A percentile compares a stretch with the other conserved stretches of the same genome.
Evolutionary conservation across 129 eudicot genomes (phyloP).

Genomic region (Artemisia argyi): DNA sequence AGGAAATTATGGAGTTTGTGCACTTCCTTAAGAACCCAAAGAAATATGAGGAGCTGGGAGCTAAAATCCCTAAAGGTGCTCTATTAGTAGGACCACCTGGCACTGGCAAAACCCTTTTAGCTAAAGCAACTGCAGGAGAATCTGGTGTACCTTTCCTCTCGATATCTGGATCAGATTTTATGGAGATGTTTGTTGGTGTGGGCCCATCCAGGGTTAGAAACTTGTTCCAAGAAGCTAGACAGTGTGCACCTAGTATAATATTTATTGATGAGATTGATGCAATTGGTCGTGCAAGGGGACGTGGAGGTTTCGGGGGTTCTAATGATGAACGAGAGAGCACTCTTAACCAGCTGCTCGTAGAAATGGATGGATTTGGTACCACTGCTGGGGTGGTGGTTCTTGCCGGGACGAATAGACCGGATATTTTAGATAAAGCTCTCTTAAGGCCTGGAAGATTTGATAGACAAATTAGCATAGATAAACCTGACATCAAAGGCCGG

Average conservation of each 20-base stretch:
- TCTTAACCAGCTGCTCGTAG: conserved; percentile 85
- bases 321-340: conserved; percentile 93
- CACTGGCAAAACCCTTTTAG: conserved; percentile 88
- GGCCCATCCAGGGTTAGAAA: conserved; percentile 97
- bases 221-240: conserved; percentile 90
- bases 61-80: conserved; percentile 93
- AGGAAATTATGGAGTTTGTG: conserved; percentile 80
- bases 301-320: conserved; percentile 79
- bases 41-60: conserved; percentile 80
- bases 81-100: conserved; percentile 97
- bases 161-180: conserved; percentile 86
- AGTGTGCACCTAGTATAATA: conserved; percentile 87
- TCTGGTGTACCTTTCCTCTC: conserved; percentile 89
- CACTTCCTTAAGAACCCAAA: conserved; percentile 80
- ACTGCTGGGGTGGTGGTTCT: conserved; percentile 94
- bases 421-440: conserved; percentile 88
- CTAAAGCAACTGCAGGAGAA: conserved; percentile 97
- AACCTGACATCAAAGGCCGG: conserved; percentile 92
- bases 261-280: conserved; percentile 98
- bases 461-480: conserved; percentile 78
- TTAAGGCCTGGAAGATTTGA: conserved; percentile 96
- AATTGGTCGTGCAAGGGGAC: conserved; percentile 91
- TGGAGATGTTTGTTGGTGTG: conserved; percentile 98
- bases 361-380: conserved; percentile 97
- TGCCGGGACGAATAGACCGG: conserved; percentile 92